These are phyloP conservation scores for Recurvomyces mirabilis DNA, from an alignment of 495 filamentous ascomycete species.

Conservation along the genomic window DNA sequence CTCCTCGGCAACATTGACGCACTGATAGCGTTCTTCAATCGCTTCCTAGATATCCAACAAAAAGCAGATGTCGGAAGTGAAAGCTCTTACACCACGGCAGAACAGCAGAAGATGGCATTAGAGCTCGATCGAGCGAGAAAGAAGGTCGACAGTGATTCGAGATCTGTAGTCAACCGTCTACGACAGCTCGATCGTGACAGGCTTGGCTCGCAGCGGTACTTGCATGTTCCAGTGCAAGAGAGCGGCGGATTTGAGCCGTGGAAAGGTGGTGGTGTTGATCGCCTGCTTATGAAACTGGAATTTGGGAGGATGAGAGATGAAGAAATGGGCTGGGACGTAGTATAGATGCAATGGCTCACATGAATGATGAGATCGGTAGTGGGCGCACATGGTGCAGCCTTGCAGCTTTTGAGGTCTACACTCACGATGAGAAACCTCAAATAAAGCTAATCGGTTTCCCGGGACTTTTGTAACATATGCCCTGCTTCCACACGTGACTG, in stretches of 20 bases:
- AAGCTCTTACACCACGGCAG: conserved; percentile 52
- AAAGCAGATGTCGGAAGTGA: conserved; percentile 70
- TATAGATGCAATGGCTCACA: too few relatives aligned
- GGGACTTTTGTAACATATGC: conserved; percentile 9
- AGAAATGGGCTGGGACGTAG: too few relatives aligned
- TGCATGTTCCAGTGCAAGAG: conserved; percentile 12
- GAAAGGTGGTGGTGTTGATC: conserved; percentile 61
- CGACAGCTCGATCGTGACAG: conserved; percentile 46
- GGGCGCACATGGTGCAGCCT: too few relatives aligned
- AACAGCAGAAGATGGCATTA: conserved; percentile 55
- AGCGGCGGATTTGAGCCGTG: conserved; percentile 47
- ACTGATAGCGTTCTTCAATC: conserved; percentile 60
- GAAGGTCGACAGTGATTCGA: conserved; percentile 48
- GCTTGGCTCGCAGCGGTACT: conserved; percentile 18
- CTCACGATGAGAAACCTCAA: too few relatives aligned
- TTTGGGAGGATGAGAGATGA: conserved; percentile 39
- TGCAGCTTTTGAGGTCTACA: too few relatives aligned
- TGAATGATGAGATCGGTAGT: too few relatives aligned
- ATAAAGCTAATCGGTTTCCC: too few relatives aligned
- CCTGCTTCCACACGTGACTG: conserved; percentile 18
- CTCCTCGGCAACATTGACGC: conserved; percentile 64
- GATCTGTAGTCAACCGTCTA: conserved; percentile 48
- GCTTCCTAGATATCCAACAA: conserved; percentile 59
- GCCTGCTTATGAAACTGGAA: conserved; percentile 78
- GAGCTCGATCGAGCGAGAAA: conserved; percentile 44